Evolutionary conservation across 768 basidiomycete species (phyloP), one percentile per base, ranked within the genome.

Genomic region (Rubroboletus pulcherrimus): DNA sequence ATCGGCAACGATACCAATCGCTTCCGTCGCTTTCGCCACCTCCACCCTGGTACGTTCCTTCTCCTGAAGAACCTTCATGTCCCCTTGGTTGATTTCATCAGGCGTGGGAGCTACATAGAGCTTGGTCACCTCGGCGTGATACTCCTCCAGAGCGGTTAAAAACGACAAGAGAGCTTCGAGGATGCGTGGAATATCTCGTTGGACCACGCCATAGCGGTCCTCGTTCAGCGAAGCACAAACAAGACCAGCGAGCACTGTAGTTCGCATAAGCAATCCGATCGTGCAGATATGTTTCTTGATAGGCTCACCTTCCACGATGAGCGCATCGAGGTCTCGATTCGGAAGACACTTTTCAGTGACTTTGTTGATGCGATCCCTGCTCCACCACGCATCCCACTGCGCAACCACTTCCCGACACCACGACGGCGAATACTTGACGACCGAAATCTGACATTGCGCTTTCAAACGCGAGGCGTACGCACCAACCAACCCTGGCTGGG

Each of bases 131-230:
- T 86, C 82, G 1, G 62, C 66, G 53, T 83, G 81, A 55, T 86
- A 86, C 31, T 78, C 78, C 60, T 93, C 91, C 19, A 92, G 69
- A 1, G 82, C 87, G 1, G 70, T 66, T 19, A 91, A 76, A 73
- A 86, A 88, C 0, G 79, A 79, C 12, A 88, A 66, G 59, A 93
- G 74, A 0, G 87, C 87, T 68, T 95, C 92, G 3, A 95, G 68
- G 30, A 92, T 83, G 56, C 82, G 84, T 0, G 91, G 87, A 19
- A 92, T 89, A 65, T 94, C 93, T 11, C 88, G 78, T 67, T 94
- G 93, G 12, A 93, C 89, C 34, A 86, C 81, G 21, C 92, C 92
- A 64, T 86, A 93, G 19, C 79, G 78, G 72, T 95, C 92, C 68
- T 93, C 93, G 1, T 77, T 75, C 14, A 94, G 73, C 5, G 92